phyloP scores from a whole-genome alignment of 2,329 filamentous ascomycete species.

The Coniella vitis region DNA sequence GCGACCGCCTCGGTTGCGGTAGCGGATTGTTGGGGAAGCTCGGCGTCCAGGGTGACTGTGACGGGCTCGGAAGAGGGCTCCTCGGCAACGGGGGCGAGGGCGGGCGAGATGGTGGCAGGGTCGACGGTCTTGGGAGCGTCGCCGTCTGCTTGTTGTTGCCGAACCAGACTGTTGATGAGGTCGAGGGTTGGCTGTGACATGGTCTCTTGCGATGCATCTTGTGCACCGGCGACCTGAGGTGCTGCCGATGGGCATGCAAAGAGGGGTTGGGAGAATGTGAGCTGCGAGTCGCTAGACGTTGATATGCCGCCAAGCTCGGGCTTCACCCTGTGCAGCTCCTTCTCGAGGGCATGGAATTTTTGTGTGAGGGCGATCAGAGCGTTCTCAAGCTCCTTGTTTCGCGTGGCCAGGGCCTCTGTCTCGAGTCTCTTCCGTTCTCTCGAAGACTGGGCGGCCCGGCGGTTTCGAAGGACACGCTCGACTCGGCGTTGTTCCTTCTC shows the following conservation, averaged over 20 bases:
- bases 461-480: constrained; percentile 93
- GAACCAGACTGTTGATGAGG: constrained; percentile 38
- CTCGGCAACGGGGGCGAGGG: constrained; percentile 46
- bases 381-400: constrained; percentile 64
- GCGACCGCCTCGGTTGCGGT: constrained; percentile 21
- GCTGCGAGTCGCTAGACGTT: constrained; percentile 37
- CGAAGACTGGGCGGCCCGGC: constrained; percentile 92
- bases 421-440: constrained; percentile 84
- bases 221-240: neutral
- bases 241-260: constrained; percentile 30
- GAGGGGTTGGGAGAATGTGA: constrained; percentile 53
- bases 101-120: constrained; percentile 54
- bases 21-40: constrained; percentile 18
- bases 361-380: constrained; percentile 55
- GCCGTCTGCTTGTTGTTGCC: constrained; percentile 28
- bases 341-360: constrained; percentile 39
- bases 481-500: constrained; percentile 98
- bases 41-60: constrained; percentile 21
- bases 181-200: constrained; percentile 13
- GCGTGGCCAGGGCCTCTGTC: constrained; percentile 76
- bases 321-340: constrained; percentile 44
- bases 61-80: constrained; percentile 24
- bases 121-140: constrained; percentile 41
- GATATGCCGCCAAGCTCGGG: constrained; percentile 36
- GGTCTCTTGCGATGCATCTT: neutral